A percentile compares a stretch with the other conserved stretches of the same genome.
Conservation (phyloP, 1,284 basidiomycete species). For the Leccinum pachyderme region DNA sequence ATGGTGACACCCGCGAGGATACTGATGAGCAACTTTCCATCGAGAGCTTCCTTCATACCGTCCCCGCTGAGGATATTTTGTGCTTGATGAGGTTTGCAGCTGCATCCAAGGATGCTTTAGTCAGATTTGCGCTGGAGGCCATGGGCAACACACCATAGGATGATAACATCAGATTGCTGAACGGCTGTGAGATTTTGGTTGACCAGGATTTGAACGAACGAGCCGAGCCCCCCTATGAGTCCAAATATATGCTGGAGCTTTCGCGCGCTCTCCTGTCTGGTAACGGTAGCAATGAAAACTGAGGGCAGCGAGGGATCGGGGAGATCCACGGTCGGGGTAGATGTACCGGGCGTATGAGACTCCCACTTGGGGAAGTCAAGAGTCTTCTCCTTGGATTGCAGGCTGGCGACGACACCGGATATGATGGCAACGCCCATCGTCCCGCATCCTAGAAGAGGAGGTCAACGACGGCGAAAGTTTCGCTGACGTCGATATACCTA, state of each 20-base stretch:
- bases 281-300: conserved; percentile 90
- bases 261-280: conserved; percentile 71
- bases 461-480: conserved; percentile 8
- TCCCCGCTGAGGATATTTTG: conserved; percentile 69
- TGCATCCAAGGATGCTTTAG: conserved; percentile 32
- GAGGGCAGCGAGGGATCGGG: conserved; percentile 72
- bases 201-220: conserved; percentile 67
- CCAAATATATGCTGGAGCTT: conserved; percentile 69
- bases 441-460: conserved; percentile 75
- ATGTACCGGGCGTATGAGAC: conserved; percentile 80
- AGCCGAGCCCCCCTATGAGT: conserved; percentile 54
- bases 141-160: conserved; percentile 70
- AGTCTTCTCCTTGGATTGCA: conserved; percentile 48
- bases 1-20: conserved; percentile 96
- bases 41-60: conserved; percentile 86
- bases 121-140: not conserved
- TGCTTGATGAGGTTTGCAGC: conserved; percentile 94
- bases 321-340: conserved; percentile 59
- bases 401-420: conserved; percentile 82
- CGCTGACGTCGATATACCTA: conserved; percentile 27
- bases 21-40: conserved; percentile 91
- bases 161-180: conserved; percentile 76
- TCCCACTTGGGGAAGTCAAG: conserved; percentile 60
- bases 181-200: conserved; percentile 76
- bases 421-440: conserved; percentile 98